Percentiles rank a stretch among this genome's conserved stretches.
Evolutionary conservation across 345 rosid genomes (phyloP).

Genomic region (Geranium rotundifolium): DNA sequence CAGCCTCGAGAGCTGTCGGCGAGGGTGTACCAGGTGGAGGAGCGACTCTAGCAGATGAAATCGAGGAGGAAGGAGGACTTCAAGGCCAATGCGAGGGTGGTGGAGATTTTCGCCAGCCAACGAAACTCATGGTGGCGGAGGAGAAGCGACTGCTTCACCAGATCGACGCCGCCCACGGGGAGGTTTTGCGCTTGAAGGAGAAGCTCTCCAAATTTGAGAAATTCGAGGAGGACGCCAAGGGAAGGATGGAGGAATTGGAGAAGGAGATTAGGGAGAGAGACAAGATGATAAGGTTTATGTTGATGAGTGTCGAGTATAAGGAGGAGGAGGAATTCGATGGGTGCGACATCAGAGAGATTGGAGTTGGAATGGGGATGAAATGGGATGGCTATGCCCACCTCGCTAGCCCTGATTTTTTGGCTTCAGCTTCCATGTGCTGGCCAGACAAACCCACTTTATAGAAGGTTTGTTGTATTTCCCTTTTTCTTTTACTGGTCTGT

Average conservation of each 20-base stretch:
- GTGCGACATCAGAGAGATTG: constrained; percentile 13
- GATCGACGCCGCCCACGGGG: constrained; percentile 42
- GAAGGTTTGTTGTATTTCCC: constrained; percentile 34
- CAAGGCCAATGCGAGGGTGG: constrained; percentile 88
- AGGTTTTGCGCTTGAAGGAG: constrained; percentile 28
- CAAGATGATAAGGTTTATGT: constrained; percentile 64
- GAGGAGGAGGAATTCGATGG: too few relatives aligned
- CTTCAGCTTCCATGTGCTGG: too few relatives aligned
- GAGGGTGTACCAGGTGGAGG: constrained; percentile 56
- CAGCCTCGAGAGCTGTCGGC: constrained; percentile 41
- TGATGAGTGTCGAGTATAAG: constrained; percentile 22
- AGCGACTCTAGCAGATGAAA: constrained; percentile 77
- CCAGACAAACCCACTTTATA: constrained; percentile 37
- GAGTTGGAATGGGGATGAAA: constrained; percentile 2
- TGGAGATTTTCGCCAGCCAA: constrained; percentile 84
- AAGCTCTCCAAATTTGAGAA: constrained; percentile 45
- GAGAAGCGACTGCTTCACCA: constrained; percentile 62
- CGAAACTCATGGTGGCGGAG: constrained; percentile 80
- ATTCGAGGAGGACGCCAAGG: constrained; percentile 43
- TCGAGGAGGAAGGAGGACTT: constrained; percentile 84
- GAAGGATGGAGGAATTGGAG: constrained; percentile 46
- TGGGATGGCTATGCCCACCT: constrained; percentile 6
- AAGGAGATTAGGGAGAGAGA: constrained; percentile 51
- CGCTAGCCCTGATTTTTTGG: constrained; percentile 34
- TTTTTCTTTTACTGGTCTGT: neutral